Base-by-base conservation (phyloP, 2,329 filamentous ascomycete genomes). In the Paraconiothyrium sp. region DNA sequence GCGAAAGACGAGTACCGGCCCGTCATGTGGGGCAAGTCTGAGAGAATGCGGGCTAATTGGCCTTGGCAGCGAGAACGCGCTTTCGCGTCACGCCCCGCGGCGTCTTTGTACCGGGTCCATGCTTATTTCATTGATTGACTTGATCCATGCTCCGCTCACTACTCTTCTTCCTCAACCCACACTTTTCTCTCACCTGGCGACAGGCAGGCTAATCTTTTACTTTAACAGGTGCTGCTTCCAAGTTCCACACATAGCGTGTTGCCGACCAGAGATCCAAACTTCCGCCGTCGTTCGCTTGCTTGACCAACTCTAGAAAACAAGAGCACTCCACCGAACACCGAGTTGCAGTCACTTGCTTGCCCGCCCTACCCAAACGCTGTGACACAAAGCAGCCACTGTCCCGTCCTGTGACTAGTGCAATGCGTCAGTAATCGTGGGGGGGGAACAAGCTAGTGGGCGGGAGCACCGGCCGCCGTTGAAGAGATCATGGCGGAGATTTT, bases 401-500 rank as follows among this genome's bases (percentile, higher is more conserved):
- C 52, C 30, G 14, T 27, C 52, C 8, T 35, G 10, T 9, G 24
- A 16, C 43, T 9, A 43, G 11, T 58, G 59, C 57, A 58, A 68
- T 70, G 66, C 61, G 56, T 61, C 60, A 54, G 51, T 60, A 49
- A 37, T 58, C 22, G 54, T 58, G 52, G 54, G 52, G 55, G 35
- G 27, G 20, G 20, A 20, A 20, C 20, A 61, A 58, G 59, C 47
- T 41, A 50, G 52, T 54, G 39, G 48, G 61, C 57, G 48, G 39
- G 49, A 44, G 27, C 56, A 51, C 34, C 54, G 49, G 41, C 46
- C 43, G 43, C 32, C 47, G 13, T 54, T 62, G 63, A 54, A 64
- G 59, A 63, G 56, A 70, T 41, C 44, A 76, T 77, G 75, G 73
- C 74, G 54, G 72, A 77, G 41, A 70, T 77, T 34, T 61, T 77